Conservation (phyloP, 2,329 filamentous ascomycete genomes). For the Polytolypa hystricis region DNA sequence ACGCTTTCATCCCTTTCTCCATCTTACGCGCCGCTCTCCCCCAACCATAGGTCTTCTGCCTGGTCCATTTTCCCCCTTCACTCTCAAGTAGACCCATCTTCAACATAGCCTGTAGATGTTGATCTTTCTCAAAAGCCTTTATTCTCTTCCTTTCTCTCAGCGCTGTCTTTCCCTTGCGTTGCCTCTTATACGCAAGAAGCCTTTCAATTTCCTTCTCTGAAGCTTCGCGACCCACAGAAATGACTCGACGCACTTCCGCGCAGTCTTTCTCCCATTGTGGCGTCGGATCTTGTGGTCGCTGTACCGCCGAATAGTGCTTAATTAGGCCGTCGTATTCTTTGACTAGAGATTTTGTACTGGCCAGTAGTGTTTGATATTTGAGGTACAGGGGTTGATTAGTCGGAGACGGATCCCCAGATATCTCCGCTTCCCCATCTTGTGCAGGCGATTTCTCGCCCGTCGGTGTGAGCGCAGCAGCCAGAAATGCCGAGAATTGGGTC, state of each 20-base stretch:
- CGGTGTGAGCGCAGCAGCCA: slow-evolving; percentile 7
- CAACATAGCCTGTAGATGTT: slow-evolving; percentile 13
- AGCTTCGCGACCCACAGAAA: slow-evolving; percentile 10
- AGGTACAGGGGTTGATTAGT: slow-evolving; percentile 8
- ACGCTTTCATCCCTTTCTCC: slow-evolving; percentile 9
- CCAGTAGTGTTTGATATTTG: slow-evolving; percentile 6
- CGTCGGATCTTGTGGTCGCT: slow-evolving; percentile 6
- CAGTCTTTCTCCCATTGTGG: slow-evolving; percentile 10
- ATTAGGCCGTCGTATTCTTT: slow-evolving; percentile 8
- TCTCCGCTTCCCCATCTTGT: background rate
- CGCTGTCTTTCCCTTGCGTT: background rate
- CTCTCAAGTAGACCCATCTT: slow-evolving; percentile 10
- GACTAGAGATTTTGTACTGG: slow-evolving; percentile 7
- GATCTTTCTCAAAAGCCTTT: slow-evolving; percentile 9
- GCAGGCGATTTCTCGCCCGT: background rate
- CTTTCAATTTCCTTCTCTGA: slow-evolving; percentile 10
- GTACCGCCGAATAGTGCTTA: slow-evolving; percentile 4
- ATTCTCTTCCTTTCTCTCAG: background rate
- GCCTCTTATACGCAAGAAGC: slow-evolving; percentile 6
- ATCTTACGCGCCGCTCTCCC: slow-evolving; percentile 10
- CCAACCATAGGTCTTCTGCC: slow-evolving; percentile 10
- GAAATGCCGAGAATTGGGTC: slow-evolving; percentile 7
- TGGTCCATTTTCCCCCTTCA: background rate
- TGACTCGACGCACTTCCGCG: slow-evolving; percentile 11
- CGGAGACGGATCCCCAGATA: background rate